Percentiles rank a stretch among this genome's conserved stretches.
Evolutionary conservation across 805 yeast species (phyloP).

Genomic region (Suhomyces faveliae): DNA sequence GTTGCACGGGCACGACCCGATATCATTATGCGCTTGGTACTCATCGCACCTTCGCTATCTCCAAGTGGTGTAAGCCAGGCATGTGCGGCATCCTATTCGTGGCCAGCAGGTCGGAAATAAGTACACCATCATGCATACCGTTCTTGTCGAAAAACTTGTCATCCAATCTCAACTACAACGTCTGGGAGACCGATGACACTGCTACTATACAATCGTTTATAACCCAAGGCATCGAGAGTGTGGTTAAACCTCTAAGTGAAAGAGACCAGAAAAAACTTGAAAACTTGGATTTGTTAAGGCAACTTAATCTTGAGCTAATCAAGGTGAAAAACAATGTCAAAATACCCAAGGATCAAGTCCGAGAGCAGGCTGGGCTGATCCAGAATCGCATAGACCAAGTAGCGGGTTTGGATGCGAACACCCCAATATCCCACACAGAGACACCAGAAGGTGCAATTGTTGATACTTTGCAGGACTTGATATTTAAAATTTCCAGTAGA

Average conservation of each 20-base stretch:
- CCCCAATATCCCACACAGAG: neutral
- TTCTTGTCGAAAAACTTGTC: neutral
- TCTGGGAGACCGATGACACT: constrained; percentile 14
- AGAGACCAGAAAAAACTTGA: constrained; percentile 28
- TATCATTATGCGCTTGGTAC: neutral
- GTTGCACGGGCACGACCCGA: constrained; percentile 1
- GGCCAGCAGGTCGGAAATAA: neutral
- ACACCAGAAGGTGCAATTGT: neutral
- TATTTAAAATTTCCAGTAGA: constrained; percentile 28
- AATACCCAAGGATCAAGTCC: constrained; percentile 14
- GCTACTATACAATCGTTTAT: constrained; percentile 10
- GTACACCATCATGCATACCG: neutral
- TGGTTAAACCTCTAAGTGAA: constrained; percentile 11
- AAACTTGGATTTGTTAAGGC: constrained; percentile 24
- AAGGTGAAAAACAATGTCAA: constrained; percentile 30
- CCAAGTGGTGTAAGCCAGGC: neutral
- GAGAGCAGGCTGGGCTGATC: constrained; percentile 8
- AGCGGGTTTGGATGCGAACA: neutral
- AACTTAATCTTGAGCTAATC: constrained; percentile 23
- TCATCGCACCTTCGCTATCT: neutral
- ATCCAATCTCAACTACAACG: neutral
- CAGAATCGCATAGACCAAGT: constrained; percentile 16
- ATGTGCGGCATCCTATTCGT: constrained; percentile 1
- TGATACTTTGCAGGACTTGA: constrained; percentile 2
- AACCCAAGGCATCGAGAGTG: constrained; percentile 5